Conservation (phyloP, 768 basidiomycete genomes). For the Lactarius tabidus region DNA sequence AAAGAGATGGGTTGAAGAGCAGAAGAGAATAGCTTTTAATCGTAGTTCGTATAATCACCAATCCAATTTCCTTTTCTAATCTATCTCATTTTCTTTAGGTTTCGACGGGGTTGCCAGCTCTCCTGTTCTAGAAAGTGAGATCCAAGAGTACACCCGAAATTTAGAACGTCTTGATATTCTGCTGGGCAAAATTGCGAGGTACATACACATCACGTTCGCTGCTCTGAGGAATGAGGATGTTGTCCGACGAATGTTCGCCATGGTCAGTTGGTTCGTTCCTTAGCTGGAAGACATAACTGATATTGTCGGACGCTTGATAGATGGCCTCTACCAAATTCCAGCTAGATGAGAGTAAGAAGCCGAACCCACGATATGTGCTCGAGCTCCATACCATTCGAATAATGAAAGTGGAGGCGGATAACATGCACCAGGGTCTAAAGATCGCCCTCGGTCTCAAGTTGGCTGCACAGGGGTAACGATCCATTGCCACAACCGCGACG, state of each 20-base stretch:
- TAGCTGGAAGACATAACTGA: neutral
- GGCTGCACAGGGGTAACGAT: neutral
- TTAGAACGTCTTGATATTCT: conserved; percentile 19
- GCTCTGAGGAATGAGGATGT: conserved; percentile 5
- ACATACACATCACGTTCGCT: conserved; percentile 9
- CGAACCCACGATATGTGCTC: conserved; percentile 19
- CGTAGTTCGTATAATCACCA: neutral
- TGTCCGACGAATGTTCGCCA: conserved; percentile 6
- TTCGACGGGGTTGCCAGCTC: conserved; percentile 1
- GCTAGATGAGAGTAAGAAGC: conserved; percentile 14
- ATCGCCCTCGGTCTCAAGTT: neutral
- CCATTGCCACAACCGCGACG: conserved; percentile 7
- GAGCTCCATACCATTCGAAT: conserved; percentile 25
- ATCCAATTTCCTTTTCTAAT: neutral
- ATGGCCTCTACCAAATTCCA: conserved; percentile 19
- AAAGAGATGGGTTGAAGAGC: conserved; percentile 14
- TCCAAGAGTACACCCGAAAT: conserved; percentile 18
- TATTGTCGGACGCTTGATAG: neutral
- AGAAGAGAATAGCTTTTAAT: conserved; percentile 6
- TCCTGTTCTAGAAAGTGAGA: conserved; percentile 7
- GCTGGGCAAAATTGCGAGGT: conserved; percentile 7
- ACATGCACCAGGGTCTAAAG: conserved; percentile 21
- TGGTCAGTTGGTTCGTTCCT: conserved; percentile 4
- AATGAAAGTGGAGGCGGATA: conserved; percentile 24
- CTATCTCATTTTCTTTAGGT: neutral